Evolutionary conservation across 106 monocot genomes (phyloP).

Genomic region (Iris macrosiphon): DNA sequence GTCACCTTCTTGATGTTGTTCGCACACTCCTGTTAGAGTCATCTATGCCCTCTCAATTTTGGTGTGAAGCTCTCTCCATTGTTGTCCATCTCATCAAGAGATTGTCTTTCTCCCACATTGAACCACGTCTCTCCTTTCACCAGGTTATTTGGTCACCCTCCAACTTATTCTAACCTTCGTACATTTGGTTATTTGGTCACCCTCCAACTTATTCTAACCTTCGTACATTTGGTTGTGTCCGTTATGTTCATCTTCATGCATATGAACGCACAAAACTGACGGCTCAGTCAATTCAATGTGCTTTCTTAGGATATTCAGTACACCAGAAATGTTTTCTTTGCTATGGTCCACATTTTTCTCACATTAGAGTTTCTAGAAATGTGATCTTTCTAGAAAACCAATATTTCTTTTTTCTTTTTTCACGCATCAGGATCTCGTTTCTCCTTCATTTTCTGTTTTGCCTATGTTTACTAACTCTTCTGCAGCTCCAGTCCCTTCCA

Average conservation of each 20-base stretch:
- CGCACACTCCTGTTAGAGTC: slow-evolving; percentile 1
- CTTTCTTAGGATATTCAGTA: slow-evolving; percentile 8
- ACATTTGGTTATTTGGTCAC: slow-evolving; percentile 1
- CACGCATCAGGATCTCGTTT: not conserved
- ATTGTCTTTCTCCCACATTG: not conserved
- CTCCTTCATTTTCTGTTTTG: not conserved
- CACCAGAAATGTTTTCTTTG: slow-evolving; percentile 6
- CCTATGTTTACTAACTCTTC: not conserved
- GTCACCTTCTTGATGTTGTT: not conserved
- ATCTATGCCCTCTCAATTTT: not conserved
- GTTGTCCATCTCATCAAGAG: slow-evolving; percentile 9
- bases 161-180: not conserved
- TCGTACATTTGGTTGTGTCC: slow-evolving; percentile 6
- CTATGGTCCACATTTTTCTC: not conserved
- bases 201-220: not conserved
- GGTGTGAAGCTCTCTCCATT: slow-evolving; percentile 3
- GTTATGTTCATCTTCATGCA: slow-evolving; percentile 4
- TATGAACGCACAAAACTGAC: slow-evolving; percentile 7
- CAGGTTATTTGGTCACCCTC: not conserved
- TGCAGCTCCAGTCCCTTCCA: not conserved
- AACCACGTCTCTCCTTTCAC: slow-evolving; percentile 4
- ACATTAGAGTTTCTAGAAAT: slow-evolving; percentile 13
- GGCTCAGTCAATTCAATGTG: slow-evolving; percentile 1
- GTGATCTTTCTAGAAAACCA: slow-evolving; percentile 14
- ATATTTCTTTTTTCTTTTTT: not conserved